A percentile compares a stretch with the other conserved stretches of the same genome.
phyloP scores from a whole-genome alignment of 2,329 filamentous ascomycete genomes.

The Aureobasidium lini region DNA sequence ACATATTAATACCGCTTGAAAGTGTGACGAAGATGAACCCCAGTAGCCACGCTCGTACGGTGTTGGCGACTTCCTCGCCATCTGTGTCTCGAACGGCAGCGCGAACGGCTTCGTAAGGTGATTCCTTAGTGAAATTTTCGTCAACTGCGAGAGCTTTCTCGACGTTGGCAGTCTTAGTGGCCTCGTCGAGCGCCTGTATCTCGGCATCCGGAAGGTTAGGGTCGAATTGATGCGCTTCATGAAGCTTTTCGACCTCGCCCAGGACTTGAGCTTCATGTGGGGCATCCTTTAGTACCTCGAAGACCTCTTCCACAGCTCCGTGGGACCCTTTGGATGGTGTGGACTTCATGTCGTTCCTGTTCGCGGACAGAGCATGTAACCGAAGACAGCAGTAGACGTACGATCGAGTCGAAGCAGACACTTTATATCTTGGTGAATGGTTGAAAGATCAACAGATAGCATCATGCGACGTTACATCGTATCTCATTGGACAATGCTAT shows the following conservation, averaged over 20 bases:
- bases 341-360: not conserved
- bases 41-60: slow-evolving; percentile 30
- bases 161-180: not conserved
- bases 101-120: not conserved
- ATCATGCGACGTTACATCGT: not conserved
- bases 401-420: no score
- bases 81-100: not conserved
- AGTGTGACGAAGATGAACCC: slow-evolving; percentile 24
- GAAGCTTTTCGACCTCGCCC: not conserved
- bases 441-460: not conserved
- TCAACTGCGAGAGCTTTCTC: not conserved
- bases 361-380: no score
- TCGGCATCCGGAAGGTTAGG: not conserved
- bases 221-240: not conserved
- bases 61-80: slow-evolving; percentile 11
- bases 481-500: not conserved
- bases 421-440: no score
- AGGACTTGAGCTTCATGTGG: not conserved
- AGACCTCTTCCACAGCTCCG: not conserved
- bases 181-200: not conserved
- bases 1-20: slow-evolving; percentile 24
- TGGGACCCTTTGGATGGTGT: not conserved
- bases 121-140: not conserved
- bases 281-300: not conserved
- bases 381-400: no score